Conservation (phyloP, 1,284 basidiomycete genomes). For the Pascua sp. region DNA sequence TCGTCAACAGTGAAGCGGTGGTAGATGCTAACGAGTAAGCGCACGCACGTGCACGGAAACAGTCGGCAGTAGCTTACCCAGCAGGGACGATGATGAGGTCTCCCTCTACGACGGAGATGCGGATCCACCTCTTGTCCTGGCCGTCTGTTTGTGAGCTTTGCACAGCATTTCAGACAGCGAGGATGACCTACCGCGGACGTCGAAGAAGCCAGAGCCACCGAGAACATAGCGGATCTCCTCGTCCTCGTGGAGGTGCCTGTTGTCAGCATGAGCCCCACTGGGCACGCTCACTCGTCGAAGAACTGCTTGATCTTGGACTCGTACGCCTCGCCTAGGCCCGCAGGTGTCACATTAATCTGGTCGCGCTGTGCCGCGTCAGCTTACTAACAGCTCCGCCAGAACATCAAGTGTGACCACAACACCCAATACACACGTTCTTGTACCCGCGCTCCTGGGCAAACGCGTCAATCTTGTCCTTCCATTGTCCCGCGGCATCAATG, state of each 20-base stretch:
- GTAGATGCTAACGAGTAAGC: constrained; percentile 56
- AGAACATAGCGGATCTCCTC: constrained; percentile 85
- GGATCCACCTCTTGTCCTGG: constrained; percentile 65
- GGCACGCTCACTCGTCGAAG: constrained; percentile 65
- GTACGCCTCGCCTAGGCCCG: constrained; percentile 70
- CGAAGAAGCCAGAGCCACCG: constrained; percentile 77
- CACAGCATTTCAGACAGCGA: background rate
- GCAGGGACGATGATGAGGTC: constrained; percentile 71
- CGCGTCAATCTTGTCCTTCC: constrained; percentile 56
- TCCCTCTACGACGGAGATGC: constrained; percentile 63
- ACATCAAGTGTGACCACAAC: no score
- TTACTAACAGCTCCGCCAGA: no score
- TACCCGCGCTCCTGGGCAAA: constrained; percentile 66
- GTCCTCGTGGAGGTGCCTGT: constrained; percentile 81
- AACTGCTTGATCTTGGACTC: constrained; percentile 73
- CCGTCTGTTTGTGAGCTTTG: constrained; percentile 11
- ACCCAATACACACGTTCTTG: constrained; percentile 56
- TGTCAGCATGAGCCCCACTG: background rate
- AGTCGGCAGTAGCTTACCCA: constrained; percentile 49
- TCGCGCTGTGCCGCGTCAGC: constrained; percentile 52
- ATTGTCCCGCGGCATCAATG: constrained; percentile 53
- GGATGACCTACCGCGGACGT: constrained; percentile 62
- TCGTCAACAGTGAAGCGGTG: constrained; percentile 80
- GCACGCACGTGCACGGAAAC: background rate
- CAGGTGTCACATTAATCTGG: constrained; percentile 67